Evolutionary conservation across 805 yeast genomes (phyloP), one percentile per base, ranked within the genome.

Genomic region (Sugiyamaella qingdaonensis): DNA sequence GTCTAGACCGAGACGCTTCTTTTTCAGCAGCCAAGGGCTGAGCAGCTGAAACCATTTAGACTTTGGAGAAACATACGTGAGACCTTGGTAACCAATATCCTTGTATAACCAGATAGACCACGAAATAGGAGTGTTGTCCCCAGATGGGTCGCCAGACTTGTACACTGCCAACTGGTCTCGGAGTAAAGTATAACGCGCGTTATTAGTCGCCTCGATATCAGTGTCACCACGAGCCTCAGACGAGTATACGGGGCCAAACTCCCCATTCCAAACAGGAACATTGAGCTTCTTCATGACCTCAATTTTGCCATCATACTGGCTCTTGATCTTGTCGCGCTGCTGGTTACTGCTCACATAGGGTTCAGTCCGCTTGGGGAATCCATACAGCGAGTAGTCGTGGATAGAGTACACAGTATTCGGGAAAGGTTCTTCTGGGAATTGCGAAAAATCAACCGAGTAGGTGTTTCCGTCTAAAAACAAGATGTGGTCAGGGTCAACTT

Each of bases 101-200:
- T 78, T 78, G 64, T 78, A 78, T 8, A 76, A 64, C 81, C 81
- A 78, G 53, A 78, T 76, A 5, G 80, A 75, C 80, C 80, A 78
- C 29, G 73, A 61, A 50, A 77, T 76, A 18, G 79, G 75, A 10
- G 70, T 32, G 4, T 65, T 66, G 61, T 74, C 79, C 13, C 79
- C 79, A 4, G 77, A 71, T 4, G 80, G 80, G 54, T 77, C 79
- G 24, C 80, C 80, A 2, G 56, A 42, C 48, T 67, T 67, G 64
- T 78, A 78, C 43, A 75, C 68, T 9, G 59, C 68, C 59, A 78
- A 68, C 64, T 78, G 81, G 56, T 76, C 78, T 52, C 70, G 69
- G 58, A 78, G 68, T 29, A 77, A 72, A 19, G 68, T 58, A 61
- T 74, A 76, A 36, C 81, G 69, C 10, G 71, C 64, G 13, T 50